phyloP scores from a whole-genome alignment of 441 rosid genomes.

The Theobroma grandiflorum region DNA sequence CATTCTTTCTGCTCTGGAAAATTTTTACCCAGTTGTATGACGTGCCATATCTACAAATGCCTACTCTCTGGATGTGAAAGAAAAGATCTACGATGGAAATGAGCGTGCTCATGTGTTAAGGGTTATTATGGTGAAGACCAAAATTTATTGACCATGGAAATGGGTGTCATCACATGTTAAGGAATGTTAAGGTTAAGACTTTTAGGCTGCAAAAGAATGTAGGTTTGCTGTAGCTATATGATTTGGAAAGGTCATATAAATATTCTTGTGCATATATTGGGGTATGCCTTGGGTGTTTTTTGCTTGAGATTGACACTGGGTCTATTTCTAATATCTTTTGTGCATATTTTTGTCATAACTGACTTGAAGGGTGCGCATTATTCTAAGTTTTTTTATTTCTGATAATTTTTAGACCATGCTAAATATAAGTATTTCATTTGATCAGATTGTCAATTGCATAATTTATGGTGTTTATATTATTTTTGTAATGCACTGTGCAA shows the following conservation, averaged over 20 bases:
- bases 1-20: too few relatives aligned
- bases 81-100: background rate
- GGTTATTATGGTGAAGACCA: background rate
- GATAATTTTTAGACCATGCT: background rate
- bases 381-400: background rate
- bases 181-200: background rate
- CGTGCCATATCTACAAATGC: background rate
- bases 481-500: background rate
- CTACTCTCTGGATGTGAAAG: background rate
- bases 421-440: constrained; percentile 10
- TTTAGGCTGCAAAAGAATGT: background rate
- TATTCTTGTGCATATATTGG: background rate
- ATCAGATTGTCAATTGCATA: constrained; percentile 3
- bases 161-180: background rate
- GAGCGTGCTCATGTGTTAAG: background rate
- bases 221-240: background rate
- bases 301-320: background rate
- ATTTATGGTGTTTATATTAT: background rate
- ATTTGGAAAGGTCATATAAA: background rate
- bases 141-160: background rate
- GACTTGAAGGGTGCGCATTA: background rate
- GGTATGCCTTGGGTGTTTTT: background rate
- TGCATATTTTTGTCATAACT: background rate
- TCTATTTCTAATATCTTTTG: constrained; percentile 10
- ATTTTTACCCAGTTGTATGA: background rate